These are phyloP conservation scores for Colletotrichum echinochloae DNA, from an alignment of 2,329 filamentous ascomycete species.

Conservation along the genomic window DNA sequence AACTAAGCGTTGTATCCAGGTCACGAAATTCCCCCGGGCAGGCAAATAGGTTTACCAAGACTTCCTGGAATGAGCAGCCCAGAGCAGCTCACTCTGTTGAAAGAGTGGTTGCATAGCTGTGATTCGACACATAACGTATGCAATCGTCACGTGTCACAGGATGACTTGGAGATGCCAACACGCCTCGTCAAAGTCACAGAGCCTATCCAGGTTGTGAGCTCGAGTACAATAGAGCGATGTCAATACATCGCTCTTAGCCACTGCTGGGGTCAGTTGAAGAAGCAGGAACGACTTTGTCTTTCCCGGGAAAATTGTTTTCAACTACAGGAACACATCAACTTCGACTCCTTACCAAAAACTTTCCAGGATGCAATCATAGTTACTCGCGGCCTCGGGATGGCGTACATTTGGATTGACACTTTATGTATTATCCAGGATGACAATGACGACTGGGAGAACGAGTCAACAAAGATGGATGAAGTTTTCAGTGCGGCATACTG, in stretches of 20 bases:
- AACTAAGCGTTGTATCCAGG: too few relatives aligned
- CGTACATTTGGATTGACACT: constrained; percentile 43
- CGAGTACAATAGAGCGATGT: not conserved
- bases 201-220: constrained; percentile 3
- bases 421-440: constrained; percentile 43
- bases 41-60: constrained; percentile 2
- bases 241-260: constrained; percentile 42
- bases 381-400: constrained; percentile 37
- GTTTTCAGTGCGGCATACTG: constrained; percentile 33
- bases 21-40: not conserved
- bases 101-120: constrained; percentile 13
- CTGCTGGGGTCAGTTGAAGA: constrained; percentile 39
- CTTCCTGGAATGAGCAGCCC: constrained; percentile 3
- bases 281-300: constrained; percentile 7
- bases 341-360: constrained; percentile 31
- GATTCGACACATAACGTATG: constrained; percentile 14
- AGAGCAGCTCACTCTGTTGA: constrained; percentile 19
- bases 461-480: constrained; percentile 37
- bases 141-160: not conserved
- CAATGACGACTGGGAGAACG: constrained; percentile 38
- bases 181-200: constrained; percentile 15
- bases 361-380: constrained; percentile 39
- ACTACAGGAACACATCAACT: constrained; percentile 4
- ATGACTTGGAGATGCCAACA: not conserved
- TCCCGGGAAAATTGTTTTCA: not conserved